Base-by-base conservation (phyloP, 306 rosid species). In the Cicer judaicum region DNA sequence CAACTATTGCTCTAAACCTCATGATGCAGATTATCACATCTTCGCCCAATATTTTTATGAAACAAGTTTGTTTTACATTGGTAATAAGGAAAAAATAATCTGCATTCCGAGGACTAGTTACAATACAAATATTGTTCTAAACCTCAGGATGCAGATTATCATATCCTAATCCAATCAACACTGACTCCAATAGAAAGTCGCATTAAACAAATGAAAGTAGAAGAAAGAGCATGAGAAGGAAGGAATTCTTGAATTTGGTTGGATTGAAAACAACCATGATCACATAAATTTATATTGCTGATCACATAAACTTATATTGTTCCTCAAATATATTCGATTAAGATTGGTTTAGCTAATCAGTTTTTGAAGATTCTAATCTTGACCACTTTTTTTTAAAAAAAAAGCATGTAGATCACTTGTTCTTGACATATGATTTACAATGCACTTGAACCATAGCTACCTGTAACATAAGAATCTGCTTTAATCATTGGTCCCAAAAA, bases 261-360 rank as follows among this genome's bases (percentile, higher is more conserved):
- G 83, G 68, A 68, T 72, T 79, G 84, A 82, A 24, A 9, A 10
- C 9, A 46, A 68, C 67, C 72, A 68, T 65, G 48, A 79, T 63
- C 53, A 76, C n/a, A n/a, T 10, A 70, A 73, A 80, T 85, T 81
- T 91, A 85, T 84, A 88, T 53, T 52, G 48, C 68, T 70, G 24
- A 21, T 64, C 62, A 49, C n/a, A 16, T 10, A 70, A 72, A 80
- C 84, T 81, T 91, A 85, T 84, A 88, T 53, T 52, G 48, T 71
- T 71, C 68, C 24, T 52, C 39, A 41, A 62, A 38, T 43, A 70
- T 47, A 68, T 80, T 81, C 69, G 10, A 43, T 0, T 41, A 29
- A 29, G 11, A 13, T 7, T 9, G 40, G 21, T 38, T 16, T 72
- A 62, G 10, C 86, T 79, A 89, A 83, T 83, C 62, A 81, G 70